Conservation (phyloP, 2,329 filamentous ascomycete species). For the Pyrenochaeta sp. region DNA sequence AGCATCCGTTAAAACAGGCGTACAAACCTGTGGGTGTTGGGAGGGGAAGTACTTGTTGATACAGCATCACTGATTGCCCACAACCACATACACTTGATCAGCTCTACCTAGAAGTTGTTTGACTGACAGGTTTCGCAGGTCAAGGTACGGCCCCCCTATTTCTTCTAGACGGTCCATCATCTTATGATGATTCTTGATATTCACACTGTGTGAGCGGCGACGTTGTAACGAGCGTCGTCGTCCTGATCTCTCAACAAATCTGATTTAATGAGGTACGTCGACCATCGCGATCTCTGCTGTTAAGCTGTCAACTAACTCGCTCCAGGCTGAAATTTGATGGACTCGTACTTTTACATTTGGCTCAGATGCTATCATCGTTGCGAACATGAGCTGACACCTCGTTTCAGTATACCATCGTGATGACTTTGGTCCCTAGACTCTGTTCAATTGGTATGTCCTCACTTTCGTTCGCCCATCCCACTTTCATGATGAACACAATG, state of each 20-base stretch:
- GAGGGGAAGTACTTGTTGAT: conserved; percentile 70
- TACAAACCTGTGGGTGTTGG: conserved; percentile 70
- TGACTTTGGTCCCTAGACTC: not conserved
- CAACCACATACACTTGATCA: conserved; percentile 10
- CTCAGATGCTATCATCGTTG: conserved; percentile 14
- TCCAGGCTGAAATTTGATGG: conserved; percentile 51
- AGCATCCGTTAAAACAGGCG: conserved; percentile 64
- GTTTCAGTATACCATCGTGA: conserved; percentile 10
- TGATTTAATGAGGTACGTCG: conserved; percentile 72
- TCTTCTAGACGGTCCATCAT: conserved; percentile 54
- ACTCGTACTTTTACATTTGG: conserved; percentile 25
- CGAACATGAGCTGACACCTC: conserved; percentile 34
- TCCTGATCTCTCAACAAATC: conserved; percentile 72
- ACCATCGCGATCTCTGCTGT: not conserved
- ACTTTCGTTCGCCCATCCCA: conserved; percentile 10
- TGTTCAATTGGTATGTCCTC: conserved; percentile 24
- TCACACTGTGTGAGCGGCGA: conserved; percentile 73
- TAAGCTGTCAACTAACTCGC: conserved; percentile 29
- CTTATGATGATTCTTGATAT: conserved; percentile 71
- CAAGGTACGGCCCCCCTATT: conserved; percentile 35
- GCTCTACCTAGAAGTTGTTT: conserved; percentile 10
- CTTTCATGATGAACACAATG: conserved; percentile 65
- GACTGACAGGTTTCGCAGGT: conserved; percentile 37
- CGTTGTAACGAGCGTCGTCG: conserved; percentile 58
- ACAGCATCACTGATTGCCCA: conserved; percentile 70